phyloP scores from a whole-genome alignment of 2,329 filamentous ascomycete genomes.

The Allantophomopsis lycopodina region DNA sequence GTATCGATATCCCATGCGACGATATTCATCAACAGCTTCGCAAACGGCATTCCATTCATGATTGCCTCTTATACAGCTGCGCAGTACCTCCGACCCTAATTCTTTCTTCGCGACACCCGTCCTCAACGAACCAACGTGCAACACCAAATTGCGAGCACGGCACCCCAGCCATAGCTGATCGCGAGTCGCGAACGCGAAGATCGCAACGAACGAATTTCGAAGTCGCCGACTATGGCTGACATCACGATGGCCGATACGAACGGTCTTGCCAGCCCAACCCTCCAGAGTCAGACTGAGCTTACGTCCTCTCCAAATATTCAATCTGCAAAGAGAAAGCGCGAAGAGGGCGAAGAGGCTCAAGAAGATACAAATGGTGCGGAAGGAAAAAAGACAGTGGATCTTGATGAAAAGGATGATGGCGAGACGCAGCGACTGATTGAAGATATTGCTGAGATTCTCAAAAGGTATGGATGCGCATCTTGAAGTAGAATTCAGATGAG shows the following conservation, averaged over 20 bases:
- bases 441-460: constrained; percentile 27
- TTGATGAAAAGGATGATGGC: constrained; percentile 9
- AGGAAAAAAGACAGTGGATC: background rate
- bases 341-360: constrained; percentile 26
- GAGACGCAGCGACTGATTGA: constrained; percentile 21
- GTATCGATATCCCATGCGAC: too few relatives aligned
- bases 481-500: too few relatives aligned
- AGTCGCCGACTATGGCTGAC: constrained; percentile 4
- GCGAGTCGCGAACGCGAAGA: constrained; percentile 8
- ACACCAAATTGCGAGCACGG: constrained; percentile 1
- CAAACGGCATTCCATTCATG: background rate
- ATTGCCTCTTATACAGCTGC: too few relatives aligned
- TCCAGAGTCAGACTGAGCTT: constrained; percentile 12
- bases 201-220: constrained; percentile 2
- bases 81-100: background rate
- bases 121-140: background rate
- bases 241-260: constrained; percentile 21
- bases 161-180: constrained; percentile 5
- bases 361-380: constrained; percentile 5
- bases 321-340: constrained; percentile 45
- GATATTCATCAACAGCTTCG: too few relatives aligned
- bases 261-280: constrained; percentile 24
- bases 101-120: background rate
- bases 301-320: constrained; percentile 14
- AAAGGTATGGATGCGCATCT: constrained; percentile 20